phyloP scores from a whole-genome alignment of 1,139 yeast genomes.

The Kluyveromyces sp. region DNA sequence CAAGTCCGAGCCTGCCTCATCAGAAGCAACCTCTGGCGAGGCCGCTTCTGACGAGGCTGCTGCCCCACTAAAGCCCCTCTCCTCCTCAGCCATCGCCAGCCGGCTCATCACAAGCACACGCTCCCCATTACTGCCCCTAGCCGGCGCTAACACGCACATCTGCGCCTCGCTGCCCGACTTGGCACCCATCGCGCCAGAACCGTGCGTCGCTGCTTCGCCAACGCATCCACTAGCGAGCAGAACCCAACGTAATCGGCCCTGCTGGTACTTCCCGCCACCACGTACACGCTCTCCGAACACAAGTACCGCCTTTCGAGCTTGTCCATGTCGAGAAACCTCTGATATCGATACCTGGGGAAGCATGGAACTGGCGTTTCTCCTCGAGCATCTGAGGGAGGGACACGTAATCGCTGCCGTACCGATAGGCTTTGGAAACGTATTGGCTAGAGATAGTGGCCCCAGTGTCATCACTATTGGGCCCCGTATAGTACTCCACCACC shows the following conservation, averaged over 20 bases:
- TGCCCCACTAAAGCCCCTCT: conserved; percentile 30
- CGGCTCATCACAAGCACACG: conserved; percentile 35
- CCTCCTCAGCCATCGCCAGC: conserved; percentile 78
- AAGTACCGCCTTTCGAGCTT: conserved; percentile 52
- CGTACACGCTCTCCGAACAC: conserved; percentile 50
- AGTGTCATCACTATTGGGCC: too few relatives aligned
- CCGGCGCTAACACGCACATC: conserved; percentile 53
- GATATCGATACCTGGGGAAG: conserved; percentile 50
- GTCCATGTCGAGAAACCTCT: conserved; percentile 43
- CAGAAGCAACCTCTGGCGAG: conserved; percentile 29
- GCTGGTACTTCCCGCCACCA: conserved; percentile 36
- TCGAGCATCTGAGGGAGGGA: conserved; percentile 42
- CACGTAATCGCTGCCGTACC: conserved; percentile 59
- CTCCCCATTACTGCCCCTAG: conserved; percentile 7
- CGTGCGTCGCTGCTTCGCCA: conserved; percentile 41
- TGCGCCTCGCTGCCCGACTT: conserved; percentile 42
- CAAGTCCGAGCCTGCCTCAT: conserved; percentile 17
- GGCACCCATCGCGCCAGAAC: conserved; percentile 58
- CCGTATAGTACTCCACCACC: conserved; percentile 26
- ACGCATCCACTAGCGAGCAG: conserved; percentile 47
- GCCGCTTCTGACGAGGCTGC: too few relatives aligned
- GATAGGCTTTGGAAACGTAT: conserved; percentile 34
- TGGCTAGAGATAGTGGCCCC: too few relatives aligned
- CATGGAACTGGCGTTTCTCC: conserved; percentile 36
- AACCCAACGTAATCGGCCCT: conserved; percentile 39